These are phyloP conservation scores for Urtica urens DNA, from an alignment of 306 rosid species.

Conservation along the genomic window DNA sequence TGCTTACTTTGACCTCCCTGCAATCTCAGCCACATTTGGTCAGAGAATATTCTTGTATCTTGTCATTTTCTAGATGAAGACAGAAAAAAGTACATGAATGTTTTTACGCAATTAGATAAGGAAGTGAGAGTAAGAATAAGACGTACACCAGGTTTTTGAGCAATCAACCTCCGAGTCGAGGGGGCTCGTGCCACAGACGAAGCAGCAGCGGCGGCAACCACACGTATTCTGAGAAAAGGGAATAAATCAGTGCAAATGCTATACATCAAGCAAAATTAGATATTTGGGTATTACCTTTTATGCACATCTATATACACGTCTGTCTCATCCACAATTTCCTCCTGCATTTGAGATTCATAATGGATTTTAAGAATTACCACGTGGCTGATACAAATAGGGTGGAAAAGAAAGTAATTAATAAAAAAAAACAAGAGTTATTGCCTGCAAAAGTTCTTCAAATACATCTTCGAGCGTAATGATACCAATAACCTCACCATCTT, in stretches of 20 bases:
- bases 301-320: constrained; percentile 68
- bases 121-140: not conserved
- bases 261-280: not conserved
- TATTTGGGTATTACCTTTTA: constrained; percentile 33
- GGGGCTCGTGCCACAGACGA: constrained; percentile 37
- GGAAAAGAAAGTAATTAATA: not conserved
- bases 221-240: constrained; percentile 30
- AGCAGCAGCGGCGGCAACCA: constrained; percentile 48
- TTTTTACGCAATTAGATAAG: not conserved
- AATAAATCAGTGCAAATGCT: constrained; percentile 8
- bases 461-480: constrained; percentile 93
- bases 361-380: not conserved
- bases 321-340: constrained; percentile 46
- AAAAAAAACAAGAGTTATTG: constrained; percentile 7
- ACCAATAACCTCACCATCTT: constrained; percentile 84
- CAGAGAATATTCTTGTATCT: no score
- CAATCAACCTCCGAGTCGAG: constrained; percentile 30
- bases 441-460: constrained; percentile 88
- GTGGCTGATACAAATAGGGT: not conserved
- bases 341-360: constrained; percentile 21
- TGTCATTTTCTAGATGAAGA: no score
- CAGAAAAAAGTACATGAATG: no score
- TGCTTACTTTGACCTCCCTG: constrained; percentile 46
- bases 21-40: no score
- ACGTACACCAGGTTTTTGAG: constrained; percentile 34